Evolutionary conservation across 495 filamentous ascomycete genomes (phyloP).

Genomic region (Neurospora sp.): DNA sequence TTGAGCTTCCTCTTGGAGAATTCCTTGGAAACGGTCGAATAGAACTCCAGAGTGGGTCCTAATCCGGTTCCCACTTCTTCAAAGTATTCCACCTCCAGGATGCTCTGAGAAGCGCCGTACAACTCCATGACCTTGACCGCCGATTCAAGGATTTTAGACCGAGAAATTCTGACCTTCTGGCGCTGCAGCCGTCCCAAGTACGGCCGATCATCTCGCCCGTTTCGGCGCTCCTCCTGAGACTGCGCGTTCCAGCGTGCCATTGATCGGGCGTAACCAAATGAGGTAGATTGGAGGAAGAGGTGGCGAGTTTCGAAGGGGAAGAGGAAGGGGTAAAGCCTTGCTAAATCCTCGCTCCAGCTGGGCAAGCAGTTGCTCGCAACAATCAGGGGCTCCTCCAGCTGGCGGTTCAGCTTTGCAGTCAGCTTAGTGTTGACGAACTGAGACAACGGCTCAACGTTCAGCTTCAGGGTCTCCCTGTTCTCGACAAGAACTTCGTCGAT

Average conservation of each 20-base stretch:
- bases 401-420: conserved; percentile 96
- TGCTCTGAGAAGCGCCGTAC: conserved; percentile 89
- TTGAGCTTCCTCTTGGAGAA: conserved; percentile 95
- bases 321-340: conserved; percentile 91
- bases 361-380: conserved; percentile 96
- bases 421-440: conserved; percentile 99
- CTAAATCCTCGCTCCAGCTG: conserved; percentile 95
- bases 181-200: conserved; percentile 91
- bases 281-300: conserved; percentile 93
- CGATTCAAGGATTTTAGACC: conserved; percentile 86
- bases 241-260: conserved; percentile 96
- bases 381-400: conserved; percentile 96
- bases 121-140: conserved; percentile 99
- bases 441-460: conserved; percentile 73
- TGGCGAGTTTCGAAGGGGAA: conserved; percentile 98
- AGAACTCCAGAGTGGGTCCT: conserved; percentile 96
- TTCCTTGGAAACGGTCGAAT: conserved; percentile 94
- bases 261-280: conserved; percentile 93
- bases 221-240: conserved; percentile 67
- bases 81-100: conserved; percentile 97
- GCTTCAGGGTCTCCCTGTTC: conserved; percentile 56
- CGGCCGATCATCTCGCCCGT: conserved; percentile 79
- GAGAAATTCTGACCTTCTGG: conserved; percentile 94
- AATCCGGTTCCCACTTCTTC: conserved; percentile 97
- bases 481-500: conserved; percentile 95